These are phyloP conservation scores for Epichloe sibirici DNA, from an alignment of 2,329 filamentous ascomycete species.

Conservation along the genomic window DNA sequence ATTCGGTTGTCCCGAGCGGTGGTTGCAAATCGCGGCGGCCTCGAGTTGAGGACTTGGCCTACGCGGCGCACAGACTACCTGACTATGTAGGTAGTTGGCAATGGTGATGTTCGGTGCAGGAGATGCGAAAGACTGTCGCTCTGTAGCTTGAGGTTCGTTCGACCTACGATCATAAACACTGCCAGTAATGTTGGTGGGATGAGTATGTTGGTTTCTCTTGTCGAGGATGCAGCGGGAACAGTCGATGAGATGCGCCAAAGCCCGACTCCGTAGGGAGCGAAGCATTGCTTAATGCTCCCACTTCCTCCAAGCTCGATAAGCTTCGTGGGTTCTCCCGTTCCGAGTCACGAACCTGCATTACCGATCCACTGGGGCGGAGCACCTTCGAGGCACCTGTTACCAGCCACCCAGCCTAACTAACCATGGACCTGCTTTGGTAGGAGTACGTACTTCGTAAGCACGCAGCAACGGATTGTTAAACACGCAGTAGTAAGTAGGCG, in stretches of 20 bases:
- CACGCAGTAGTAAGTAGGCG: no score
- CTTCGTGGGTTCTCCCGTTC: neutral
- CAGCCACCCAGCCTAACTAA: no score
- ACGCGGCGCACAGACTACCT: neutral
- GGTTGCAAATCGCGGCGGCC: slow-evolving; percentile 17
- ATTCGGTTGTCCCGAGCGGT: slow-evolving; percentile 22
- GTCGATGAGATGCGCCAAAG: neutral
- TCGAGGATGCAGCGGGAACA: neutral
- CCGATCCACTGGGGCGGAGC: neutral
- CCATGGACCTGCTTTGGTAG: no score
- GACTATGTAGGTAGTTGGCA: neutral
- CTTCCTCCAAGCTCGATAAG: neutral
- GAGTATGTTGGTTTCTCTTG: neutral
- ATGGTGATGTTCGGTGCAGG: neutral
- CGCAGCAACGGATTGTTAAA: no score
- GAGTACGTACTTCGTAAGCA: no score
- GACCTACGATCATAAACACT: neutral
- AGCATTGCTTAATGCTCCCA: neutral
- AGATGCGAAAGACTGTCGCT: neutral
- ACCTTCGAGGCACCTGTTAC: neutral
- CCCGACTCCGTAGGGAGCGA: neutral
- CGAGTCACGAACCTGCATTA: neutral
- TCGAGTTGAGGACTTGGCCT: slow-evolving; percentile 10
- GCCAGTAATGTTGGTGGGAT: neutral
- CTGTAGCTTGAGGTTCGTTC: neutral